These are phyloP conservation scores for Pseudocercospora cruenta DNA, from an alignment of 2,329 filamentous ascomycete genomes.

Conservation along the genomic window DNA sequence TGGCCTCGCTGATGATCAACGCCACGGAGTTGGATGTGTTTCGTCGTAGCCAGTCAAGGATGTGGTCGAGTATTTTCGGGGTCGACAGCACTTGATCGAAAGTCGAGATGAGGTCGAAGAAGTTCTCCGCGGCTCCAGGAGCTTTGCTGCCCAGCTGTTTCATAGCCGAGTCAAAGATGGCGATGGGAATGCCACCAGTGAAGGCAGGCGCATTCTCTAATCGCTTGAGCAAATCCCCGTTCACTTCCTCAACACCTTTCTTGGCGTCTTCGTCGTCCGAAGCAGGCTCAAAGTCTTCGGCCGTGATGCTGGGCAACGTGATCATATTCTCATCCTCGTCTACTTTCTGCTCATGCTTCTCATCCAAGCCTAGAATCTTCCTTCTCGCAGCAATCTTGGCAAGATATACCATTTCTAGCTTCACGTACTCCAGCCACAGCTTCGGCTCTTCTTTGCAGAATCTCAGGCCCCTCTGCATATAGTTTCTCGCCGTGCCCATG, in stretches of 20 bases:
- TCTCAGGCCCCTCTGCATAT: constrained; percentile 85
- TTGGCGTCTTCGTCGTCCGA: constrained; percentile 42
- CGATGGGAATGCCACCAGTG: constrained; percentile 89
- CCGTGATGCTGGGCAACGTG: constrained; percentile 61
- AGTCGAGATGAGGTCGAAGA: constrained; percentile 76
- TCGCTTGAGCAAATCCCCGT: constrained; percentile 63
- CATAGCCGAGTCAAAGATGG: constrained; percentile 85
- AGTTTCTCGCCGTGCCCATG: constrained; percentile 80
- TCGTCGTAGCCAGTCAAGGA: constrained; percentile 63
- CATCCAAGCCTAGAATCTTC: constrained; percentile 66
- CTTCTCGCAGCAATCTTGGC: constrained; percentile 76
- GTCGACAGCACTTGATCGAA: constrained; percentile 71
- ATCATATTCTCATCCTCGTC: constrained; percentile 58
- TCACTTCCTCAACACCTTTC: constrained; percentile 53
- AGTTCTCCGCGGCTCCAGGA: constrained; percentile 68
- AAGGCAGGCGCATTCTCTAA: constrained; percentile 75
- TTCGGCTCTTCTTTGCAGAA: constrained; percentile 78
- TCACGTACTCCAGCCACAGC: constrained; percentile 88
- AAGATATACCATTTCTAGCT: constrained; percentile 90
- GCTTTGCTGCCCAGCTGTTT: constrained; percentile 72
- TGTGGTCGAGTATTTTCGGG: constrained; percentile 70
- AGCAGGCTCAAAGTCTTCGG: constrained; percentile 62
- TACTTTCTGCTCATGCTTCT: constrained; percentile 41
- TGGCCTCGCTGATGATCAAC: constrained; percentile 69
- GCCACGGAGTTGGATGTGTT: constrained; percentile 59